phyloP scores from a whole-genome alignment of 805 yeast species.

The Lipomyces chichibuensis region DNA sequence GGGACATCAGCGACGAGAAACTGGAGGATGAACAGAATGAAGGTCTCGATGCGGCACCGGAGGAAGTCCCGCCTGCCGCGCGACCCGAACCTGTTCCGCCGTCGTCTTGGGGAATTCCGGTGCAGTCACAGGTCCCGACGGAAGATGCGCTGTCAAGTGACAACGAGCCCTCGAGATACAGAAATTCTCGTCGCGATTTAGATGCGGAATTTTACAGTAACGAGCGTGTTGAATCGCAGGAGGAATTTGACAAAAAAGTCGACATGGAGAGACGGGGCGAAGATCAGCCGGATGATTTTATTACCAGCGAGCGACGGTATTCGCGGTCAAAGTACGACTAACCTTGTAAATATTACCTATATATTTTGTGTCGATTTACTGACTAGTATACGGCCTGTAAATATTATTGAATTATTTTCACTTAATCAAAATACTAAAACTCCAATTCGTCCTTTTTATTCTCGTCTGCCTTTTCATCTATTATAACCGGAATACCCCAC shows the following conservation, averaged over 20 bases:
- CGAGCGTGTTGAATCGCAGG: slow-evolving; percentile 20
- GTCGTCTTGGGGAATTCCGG: slow-evolving; percentile 25
- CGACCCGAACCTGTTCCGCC: slow-evolving; percentile 14
- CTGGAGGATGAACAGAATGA: slow-evolving; percentile 3
- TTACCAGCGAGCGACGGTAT: slow-evolving; percentile 26
- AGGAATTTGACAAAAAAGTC: slow-evolving; percentile 30
- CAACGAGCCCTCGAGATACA: slow-evolving; percentile 15
- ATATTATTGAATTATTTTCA: no score
- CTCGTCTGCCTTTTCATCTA: slow-evolving; percentile 50
- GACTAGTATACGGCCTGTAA: neutral
- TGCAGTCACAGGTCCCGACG: neutral
- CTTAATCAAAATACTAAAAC: slow-evolving; percentile 1
- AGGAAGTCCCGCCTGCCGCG: neutral
- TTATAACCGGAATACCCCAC: slow-evolving; percentile 98
- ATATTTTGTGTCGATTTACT: neutral
- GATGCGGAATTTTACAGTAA: slow-evolving; percentile 2
- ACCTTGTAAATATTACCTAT: neutral
- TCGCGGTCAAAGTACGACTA: slow-evolving; percentile 33
- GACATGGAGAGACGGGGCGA: slow-evolving; percentile 34
- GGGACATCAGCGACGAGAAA: slow-evolving; percentile 2
- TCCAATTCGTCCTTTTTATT: slow-evolving; percentile 12
- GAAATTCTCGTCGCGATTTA: neutral
- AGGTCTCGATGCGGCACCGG: slow-evolving; percentile 1
- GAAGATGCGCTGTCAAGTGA: neutral
- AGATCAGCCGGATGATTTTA: slow-evolving; percentile 36